Conservation (phyloP, 176 grass and related monocot species). For the Oryza glumipatula region DNA sequence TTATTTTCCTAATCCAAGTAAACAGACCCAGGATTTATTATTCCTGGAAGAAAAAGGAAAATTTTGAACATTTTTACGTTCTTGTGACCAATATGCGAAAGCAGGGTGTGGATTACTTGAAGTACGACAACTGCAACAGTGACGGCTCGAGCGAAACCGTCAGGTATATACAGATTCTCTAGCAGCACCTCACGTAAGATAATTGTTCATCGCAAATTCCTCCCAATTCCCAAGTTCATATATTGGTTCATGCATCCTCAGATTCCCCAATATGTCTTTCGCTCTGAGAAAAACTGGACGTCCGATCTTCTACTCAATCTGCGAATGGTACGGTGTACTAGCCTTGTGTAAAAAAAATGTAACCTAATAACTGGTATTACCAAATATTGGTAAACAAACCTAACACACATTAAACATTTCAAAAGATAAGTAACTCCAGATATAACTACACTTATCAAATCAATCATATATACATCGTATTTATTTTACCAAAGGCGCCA, state of each 20-base stretch:
- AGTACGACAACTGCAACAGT: conserved; percentile 69
- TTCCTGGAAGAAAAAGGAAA: too few species aligned
- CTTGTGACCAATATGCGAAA: neutral
- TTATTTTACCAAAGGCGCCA: too few species aligned
- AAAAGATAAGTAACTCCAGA: too few species aligned
- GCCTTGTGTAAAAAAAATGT: neutral
- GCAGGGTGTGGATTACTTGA: conserved; percentile 75
- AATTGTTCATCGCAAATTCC: neutral
- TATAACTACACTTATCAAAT: too few species aligned
- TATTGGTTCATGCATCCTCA: neutral
- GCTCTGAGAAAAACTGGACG: conserved; percentile 48
- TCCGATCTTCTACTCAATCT: conserved; percentile 67
- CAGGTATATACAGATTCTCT: conserved; percentile 36
- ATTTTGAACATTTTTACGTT: neutral
- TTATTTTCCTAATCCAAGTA: neutral
- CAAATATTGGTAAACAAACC: too few species aligned
- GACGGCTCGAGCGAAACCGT: conserved; percentile 42
- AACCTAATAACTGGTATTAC: too few species aligned
- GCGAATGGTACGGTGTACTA: conserved; percentile 65
- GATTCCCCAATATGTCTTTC: conserved; percentile 54
- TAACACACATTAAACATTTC: too few species aligned
- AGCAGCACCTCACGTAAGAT: neutral
- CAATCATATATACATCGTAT: too few species aligned
- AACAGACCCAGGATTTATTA: too few species aligned
- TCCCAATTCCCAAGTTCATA: neutral